These are phyloP conservation scores for Calycina herbarum DNA, from an alignment of 2,329 filamentous ascomycete species.

Conservation along the genomic window DNA sequence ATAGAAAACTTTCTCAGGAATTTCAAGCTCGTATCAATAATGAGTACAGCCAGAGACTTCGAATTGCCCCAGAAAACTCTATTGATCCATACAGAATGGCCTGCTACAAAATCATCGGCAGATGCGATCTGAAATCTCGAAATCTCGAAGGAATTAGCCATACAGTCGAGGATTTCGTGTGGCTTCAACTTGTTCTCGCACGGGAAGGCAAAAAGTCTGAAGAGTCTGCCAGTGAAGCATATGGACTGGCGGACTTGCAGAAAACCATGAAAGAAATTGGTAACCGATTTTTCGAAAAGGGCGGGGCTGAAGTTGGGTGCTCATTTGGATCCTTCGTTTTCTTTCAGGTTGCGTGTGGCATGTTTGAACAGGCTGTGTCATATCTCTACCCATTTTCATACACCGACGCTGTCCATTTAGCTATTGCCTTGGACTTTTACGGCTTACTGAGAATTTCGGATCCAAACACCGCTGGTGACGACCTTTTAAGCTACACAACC, in stretches of 20 bases:
- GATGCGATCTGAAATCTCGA: constrained; percentile 65
- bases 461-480: constrained; percentile 71
- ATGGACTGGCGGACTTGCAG: constrained; percentile 68
- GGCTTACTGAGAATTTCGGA: constrained; percentile 85
- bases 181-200: constrained; percentile 70
- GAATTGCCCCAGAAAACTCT: constrained; percentile 81
- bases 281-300: constrained; percentile 84
- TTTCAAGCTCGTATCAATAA: constrained; percentile 85
- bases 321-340: constrained; percentile 92
- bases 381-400: constrained; percentile 92
- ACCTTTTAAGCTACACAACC: constrained; percentile 66
- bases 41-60: constrained; percentile 82
- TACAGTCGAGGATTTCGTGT: constrained; percentile 69
- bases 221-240: constrained; percentile 66
- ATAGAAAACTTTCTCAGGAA: constrained; percentile 74
- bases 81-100: constrained; percentile 95
- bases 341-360: constrained; percentile 82
- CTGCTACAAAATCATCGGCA: constrained; percentile 96
- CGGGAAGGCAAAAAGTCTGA: constrained; percentile 63
- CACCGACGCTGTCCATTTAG: constrained; percentile 92
- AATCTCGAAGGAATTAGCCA: constrained; percentile 58
- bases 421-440: constrained; percentile 84
- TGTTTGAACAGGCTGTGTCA: constrained; percentile 91
- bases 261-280: constrained; percentile 85
- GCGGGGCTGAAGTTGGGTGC: constrained; percentile 66